Conservation (phyloP, 2,329 filamentous ascomycete genomes). For the Claviceps paspali region DNA sequence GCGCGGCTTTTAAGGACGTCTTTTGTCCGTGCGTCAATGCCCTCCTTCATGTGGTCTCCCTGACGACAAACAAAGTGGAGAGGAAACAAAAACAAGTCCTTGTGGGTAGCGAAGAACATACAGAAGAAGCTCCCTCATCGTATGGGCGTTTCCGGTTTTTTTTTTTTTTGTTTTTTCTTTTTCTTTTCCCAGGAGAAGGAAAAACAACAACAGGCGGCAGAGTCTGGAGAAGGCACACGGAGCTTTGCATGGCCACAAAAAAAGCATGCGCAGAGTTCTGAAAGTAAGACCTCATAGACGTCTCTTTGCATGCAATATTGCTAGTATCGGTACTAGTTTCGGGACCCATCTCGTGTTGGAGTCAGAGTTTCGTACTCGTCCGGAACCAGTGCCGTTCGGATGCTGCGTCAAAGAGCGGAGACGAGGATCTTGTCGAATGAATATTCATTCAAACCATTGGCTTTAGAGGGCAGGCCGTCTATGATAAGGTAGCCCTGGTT, state of each 20-base stretch:
- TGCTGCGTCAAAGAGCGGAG: not conserved
- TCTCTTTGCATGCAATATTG: not conserved
- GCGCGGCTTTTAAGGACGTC: constrained; percentile 88
- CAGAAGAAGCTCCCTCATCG: constrained; percentile 45
- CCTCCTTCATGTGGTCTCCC: constrained; percentile 38
- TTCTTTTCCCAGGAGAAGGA: no score
- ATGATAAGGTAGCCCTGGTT: constrained; percentile 30
- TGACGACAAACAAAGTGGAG: constrained; percentile 32
- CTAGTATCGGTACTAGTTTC: constrained; percentile 17
- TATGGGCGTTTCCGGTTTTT: not conserved
- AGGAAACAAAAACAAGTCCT: constrained; percentile 93
- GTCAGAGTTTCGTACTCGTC: constrained; percentile 93
- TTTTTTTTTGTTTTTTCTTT: no score
- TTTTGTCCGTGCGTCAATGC: constrained; percentile 71
- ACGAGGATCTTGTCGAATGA: not conserved
- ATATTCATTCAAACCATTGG: constrained; percentile 6
- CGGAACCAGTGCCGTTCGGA: constrained; percentile 19
- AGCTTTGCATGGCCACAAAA: not conserved
- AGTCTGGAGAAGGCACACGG: constrained; percentile 4
- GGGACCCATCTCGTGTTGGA: constrained; percentile 86
- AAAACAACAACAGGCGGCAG: constrained; percentile 1
- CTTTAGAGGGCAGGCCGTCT: constrained; percentile 21
- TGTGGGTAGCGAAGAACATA: constrained; percentile 70
- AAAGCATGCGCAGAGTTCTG: not conserved
- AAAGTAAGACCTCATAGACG: not conserved